phyloP scores from a whole-genome alignment of 1,139 yeast species.

The Diutina sp. region DNA sequence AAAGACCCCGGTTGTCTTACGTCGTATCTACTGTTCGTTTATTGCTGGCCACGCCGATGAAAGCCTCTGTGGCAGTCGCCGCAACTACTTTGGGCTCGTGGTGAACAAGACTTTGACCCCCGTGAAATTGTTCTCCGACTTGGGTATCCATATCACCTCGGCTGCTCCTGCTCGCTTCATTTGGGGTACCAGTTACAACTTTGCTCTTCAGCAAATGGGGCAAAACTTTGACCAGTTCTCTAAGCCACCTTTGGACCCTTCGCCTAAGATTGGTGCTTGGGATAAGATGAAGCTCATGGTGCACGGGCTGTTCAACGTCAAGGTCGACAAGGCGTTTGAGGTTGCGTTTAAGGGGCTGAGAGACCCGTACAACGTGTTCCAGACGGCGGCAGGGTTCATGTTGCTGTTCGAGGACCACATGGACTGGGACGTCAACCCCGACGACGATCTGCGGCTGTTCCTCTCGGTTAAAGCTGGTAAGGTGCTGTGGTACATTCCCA shows the following conservation, averaged over 20 bases:
- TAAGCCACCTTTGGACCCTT: conserved; percentile 65
- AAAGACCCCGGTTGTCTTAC: neutral
- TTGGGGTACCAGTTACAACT: conserved; percentile 81
- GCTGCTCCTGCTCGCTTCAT: conserved; percentile 53
- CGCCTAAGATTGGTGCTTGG: conserved; percentile 45
- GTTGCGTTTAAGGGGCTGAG: conserved; percentile 38
- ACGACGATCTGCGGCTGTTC: conserved; percentile 26
- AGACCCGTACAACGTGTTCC: conserved; percentile 32
- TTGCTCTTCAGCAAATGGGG: conserved; percentile 76
- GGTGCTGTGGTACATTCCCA: conserved; percentile 41
- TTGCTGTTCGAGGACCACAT: conserved; percentile 25
- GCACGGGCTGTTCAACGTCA: conserved; percentile 32
- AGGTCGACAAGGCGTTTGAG: conserved; percentile 21
- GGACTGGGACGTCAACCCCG: conserved; percentile 25
- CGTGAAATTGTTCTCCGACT: conserved; percentile 57
- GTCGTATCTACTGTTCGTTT: neutral
- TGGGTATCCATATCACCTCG: conserved; percentile 44
- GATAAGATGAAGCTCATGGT: conserved; percentile 37
- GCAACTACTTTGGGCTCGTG: conserved; percentile 16
- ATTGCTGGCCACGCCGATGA: neutral
- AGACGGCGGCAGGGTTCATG: conserved; percentile 26
- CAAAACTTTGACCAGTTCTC: conserved; percentile 72
- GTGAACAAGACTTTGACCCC: conserved; percentile 72
- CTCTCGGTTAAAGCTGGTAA: conserved; percentile 24
- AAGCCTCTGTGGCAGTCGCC: neutral